A percentile compares a stretch with the other conserved stretches of the same genome.
These are phyloP conservation scores for Aspergillus sp. DNA, from an alignment of 2,329 filamentous ascomycete species.

Conservation along the genomic window DNA sequence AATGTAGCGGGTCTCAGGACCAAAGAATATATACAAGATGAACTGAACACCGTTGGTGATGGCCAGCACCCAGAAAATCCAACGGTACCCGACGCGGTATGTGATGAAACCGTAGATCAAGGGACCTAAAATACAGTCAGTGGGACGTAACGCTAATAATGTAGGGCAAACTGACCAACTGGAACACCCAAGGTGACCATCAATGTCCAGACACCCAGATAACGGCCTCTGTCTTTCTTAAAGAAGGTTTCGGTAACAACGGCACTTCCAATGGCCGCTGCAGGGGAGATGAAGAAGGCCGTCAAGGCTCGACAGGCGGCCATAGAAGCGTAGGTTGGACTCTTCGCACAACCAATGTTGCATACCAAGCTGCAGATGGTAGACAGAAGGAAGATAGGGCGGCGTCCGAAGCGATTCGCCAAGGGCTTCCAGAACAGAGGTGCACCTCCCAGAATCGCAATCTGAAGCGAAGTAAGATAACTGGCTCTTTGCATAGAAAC, in stretches of 20 bases:
- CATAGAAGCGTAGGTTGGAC: conserved; percentile 52
- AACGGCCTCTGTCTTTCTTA: conserved; percentile 55
- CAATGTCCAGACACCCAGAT: conserved; percentile 60
- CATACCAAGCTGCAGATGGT: conserved; percentile 51
- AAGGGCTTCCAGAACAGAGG: conserved; percentile 61
- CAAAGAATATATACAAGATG: conserved; percentile 57
- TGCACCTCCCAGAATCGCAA: conserved; percentile 54
- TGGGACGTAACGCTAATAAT: no score
- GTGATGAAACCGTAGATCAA: conserved; percentile 49
- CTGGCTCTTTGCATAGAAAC: conserved; percentile 51
- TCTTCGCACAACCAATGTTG: conserved; percentile 60
- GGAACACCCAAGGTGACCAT: conserved; percentile 57
- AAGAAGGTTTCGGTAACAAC: conserved; percentile 62
- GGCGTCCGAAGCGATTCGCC: conserved; percentile 55
- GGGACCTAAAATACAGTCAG: conserved; percentile 33
- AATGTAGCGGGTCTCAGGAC: conserved; percentile 57
- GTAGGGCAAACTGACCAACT: conserved; percentile 8
- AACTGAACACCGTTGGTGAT: conserved; percentile 61
- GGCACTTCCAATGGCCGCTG: conserved; percentile 56
- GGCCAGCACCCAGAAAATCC: conserved; percentile 61
- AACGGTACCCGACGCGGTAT: conserved; percentile 55
- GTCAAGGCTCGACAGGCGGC: conserved; percentile 50
- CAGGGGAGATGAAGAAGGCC: conserved; percentile 58
- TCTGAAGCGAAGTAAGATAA: conserved; percentile 59
- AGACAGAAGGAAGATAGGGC: conserved; percentile 58